Evolutionary conservation across 805 yeast species (phyloP).

Genomic region (Nakazawaea pomicola): DNA sequence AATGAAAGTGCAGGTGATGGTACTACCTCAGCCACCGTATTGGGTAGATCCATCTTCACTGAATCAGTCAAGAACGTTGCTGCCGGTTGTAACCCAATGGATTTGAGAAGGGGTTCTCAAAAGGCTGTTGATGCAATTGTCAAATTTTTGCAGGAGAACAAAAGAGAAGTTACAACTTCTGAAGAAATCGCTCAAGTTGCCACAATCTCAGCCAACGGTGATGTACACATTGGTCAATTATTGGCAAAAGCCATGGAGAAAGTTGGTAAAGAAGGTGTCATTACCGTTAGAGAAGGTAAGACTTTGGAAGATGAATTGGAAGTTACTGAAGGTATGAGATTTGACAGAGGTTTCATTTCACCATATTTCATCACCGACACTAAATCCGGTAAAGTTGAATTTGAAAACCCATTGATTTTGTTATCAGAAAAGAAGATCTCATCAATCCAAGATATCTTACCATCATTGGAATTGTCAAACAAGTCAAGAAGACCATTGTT

Average conservation of each 20-base stretch:
- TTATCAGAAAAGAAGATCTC: constrained; percentile 91
- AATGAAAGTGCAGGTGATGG: constrained; percentile 99
- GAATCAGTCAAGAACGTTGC: constrained; percentile 96
- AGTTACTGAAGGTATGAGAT: constrained; percentile 97
- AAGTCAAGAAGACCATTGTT: constrained; percentile 89
- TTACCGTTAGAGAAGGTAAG: constrained; percentile 96
- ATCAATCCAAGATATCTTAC: constrained; percentile 84
- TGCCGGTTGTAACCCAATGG: constrained; percentile 99
- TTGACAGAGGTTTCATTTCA: constrained; percentile 94
- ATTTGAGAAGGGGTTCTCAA: constrained; percentile 94
- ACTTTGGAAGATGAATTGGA: constrained; percentile 94
- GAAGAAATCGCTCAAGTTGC: constrained; percentile 98
- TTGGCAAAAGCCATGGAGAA: constrained; percentile 96
- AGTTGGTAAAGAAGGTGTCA: constrained; percentile 98
- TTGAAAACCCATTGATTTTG: constrained; percentile 86
- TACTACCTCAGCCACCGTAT: constrained; percentile 94
- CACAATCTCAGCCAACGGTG: constrained; percentile 96
- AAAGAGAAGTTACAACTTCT: constrained; percentile 88
- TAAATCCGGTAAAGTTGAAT: constrained; percentile 89
- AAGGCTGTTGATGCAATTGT: constrained; percentile 95
- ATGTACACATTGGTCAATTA: constrained; percentile 82
- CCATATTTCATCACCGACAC: constrained; percentile 96
- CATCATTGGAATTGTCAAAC: constrained; percentile 89
- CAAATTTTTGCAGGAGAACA: constrained; percentile 74
- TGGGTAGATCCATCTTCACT: constrained; percentile 92